Evolutionary conservation across 805 yeast genomes (phyloP), one percentile per base, ranked within the genome.

Genomic region (Kodamaea nitidulidarum): DNA sequence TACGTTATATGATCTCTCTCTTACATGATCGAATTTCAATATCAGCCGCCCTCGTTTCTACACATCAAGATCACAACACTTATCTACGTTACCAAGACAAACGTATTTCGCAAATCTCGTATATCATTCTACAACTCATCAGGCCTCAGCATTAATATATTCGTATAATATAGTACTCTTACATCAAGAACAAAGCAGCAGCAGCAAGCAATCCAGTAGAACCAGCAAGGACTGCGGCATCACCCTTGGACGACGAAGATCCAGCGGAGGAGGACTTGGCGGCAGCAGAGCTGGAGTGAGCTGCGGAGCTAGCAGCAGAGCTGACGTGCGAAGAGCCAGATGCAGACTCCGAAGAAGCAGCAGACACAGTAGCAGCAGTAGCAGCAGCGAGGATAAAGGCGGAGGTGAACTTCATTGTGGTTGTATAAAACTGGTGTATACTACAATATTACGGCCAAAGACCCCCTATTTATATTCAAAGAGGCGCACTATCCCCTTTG

Each of bases 101-200:
- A n/a, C n/a, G n/a, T n/a, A n/a, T n/a, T n/a, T n/a, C n/a, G n/a
- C n/a, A n/a, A n/a, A n/a, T n/a, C n/a, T n/a, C n/a, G n/a, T n/a
- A n/a, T n/a, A n/a, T n/a, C n/a, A n/a, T n/a, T n/a, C n/a, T n/a
- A n/a, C n/a, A n/a, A n/a, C n/a, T n/a, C n/a, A n/a, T n/a, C n/a
- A n/a, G n/a, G n/a, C n/a, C n/a, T n/a, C n/a, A n/a, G n/a, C n/a
- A 14, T 27, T 14, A 14, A 27, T 27, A 10, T 14, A 27, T 27
- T 27, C 14, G 12, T 27, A 4, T 14, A 10, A 10, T 7, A 7
- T 14, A 12, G 18, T 12, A 12, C 11, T 21, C 39, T 46, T 55
- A 58, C 41, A 58, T 46, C 45, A 58, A 55, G 36, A 56, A 44
- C 34, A 48, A 35, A 39, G 60, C 63, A 33, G 57, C 60, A 24